These are phyloP conservation scores for Penicillium flavigenum DNA, from an alignment of 495 filamentous ascomycete species.

Conservation along the genomic window DNA sequence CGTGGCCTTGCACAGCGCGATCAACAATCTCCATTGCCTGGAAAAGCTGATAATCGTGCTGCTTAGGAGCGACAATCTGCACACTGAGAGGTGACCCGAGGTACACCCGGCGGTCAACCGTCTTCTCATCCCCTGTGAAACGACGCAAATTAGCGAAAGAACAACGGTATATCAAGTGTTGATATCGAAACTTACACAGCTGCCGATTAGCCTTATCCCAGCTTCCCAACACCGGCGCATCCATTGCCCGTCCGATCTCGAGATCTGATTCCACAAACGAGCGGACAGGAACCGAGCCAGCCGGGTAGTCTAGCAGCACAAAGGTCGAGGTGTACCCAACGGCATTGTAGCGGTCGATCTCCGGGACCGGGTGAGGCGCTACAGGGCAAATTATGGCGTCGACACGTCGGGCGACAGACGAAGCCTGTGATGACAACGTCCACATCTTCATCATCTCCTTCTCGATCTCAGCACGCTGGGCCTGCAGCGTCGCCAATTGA, in stretches of 20 bases:
- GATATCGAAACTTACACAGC: slow-evolving; percentile 52
- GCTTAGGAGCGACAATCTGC: slow-evolving; percentile 60
- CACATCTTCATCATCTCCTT: slow-evolving; percentile 58
- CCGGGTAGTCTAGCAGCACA: slow-evolving; percentile 61
- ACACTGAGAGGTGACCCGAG: slow-evolving; percentile 55
- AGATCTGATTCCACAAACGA: slow-evolving; percentile 50
- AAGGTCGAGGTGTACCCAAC: slow-evolving; percentile 61
- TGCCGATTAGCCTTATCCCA: slow-evolving; percentile 64
- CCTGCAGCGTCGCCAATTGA: slow-evolving; percentile 51
- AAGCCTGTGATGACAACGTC: slow-evolving; percentile 25
- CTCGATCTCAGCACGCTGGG: slow-evolving; percentile 48
- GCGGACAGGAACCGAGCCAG: slow-evolving; percentile 57
- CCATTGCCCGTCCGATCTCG: slow-evolving; percentile 45
- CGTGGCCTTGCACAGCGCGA: slow-evolving; percentile 31
- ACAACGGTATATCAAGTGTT: background rate
- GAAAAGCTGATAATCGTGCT: slow-evolving; percentile 57
- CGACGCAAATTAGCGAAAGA: slow-evolving; percentile 8
- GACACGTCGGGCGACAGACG: slow-evolving; percentile 33
- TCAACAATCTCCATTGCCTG: slow-evolving; percentile 57
- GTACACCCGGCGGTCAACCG: slow-evolving; percentile 55
- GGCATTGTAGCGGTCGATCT: slow-evolving; percentile 62
- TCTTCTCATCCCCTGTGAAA: slow-evolving; percentile 48
- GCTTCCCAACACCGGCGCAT: slow-evolving; percentile 40
- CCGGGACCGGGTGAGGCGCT: slow-evolving; percentile 61
- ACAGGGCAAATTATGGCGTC: slow-evolving; percentile 58